phyloP scores from a whole-genome alignment of 2,329 filamentous ascomycete species.

The Rosellinia necatrix region DNA sequence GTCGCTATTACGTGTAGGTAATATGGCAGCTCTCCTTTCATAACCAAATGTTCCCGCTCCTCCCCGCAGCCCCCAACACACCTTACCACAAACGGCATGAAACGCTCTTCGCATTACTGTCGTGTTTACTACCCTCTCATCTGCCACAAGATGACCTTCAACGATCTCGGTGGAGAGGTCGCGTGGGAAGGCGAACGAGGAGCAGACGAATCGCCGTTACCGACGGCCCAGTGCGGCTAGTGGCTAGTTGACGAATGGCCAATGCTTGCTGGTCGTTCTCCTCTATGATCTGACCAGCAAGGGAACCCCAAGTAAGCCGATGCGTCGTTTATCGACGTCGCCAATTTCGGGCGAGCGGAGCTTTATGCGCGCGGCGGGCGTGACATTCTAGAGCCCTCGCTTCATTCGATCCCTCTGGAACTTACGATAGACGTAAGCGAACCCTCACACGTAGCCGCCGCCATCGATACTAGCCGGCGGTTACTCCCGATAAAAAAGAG shows the following conservation, averaged over 20 bases:
- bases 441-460: too few relatives aligned
- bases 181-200: slow-evolving; percentile 5
- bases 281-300: slow-evolving; percentile 12
- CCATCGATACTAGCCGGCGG: too few relatives aligned
- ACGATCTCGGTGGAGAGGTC: slow-evolving; percentile 3
- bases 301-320: not conserved
- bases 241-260: not conserved
- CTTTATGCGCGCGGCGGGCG: slow-evolving; percentile 1
- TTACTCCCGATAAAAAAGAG: too few relatives aligned
- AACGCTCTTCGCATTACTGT: not conserved
- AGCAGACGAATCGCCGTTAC: not conserved
- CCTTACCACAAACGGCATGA: not conserved
- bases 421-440: too few relatives aligned
- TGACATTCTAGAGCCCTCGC: slow-evolving; percentile 8
- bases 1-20: too few relatives aligned
- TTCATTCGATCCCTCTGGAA: slow-evolving; percentile 2
- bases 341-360: slow-evolving; percentile 19
- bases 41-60: too few relatives aligned
- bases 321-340: not conserved
- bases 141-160: not conserved
- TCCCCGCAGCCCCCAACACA: too few relatives aligned
- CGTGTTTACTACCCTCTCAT: not conserved
- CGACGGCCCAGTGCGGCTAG: not conserved
- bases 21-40: too few relatives aligned
- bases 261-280: not conserved